Evolutionary conservation across 805 yeast genomes (phyloP).

Genomic region (Kodamaea neixiangensis): DNA sequence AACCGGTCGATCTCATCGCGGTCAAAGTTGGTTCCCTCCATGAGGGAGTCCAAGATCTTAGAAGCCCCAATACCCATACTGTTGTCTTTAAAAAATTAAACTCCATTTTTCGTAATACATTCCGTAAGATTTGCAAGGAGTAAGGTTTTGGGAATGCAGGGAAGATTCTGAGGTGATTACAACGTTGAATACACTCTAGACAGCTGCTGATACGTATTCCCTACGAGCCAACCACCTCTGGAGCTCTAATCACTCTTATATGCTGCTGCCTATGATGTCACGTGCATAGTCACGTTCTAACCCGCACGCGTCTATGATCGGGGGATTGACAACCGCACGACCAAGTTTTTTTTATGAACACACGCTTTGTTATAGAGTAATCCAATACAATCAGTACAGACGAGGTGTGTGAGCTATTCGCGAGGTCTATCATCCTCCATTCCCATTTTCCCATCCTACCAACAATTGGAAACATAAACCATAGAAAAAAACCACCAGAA

Average conservation of each 20-base stretch:
- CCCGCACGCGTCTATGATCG: background rate
- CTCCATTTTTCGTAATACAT: background rate
- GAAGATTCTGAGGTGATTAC: too few relatives aligned
- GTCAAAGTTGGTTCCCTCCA: constrained; percentile 85
- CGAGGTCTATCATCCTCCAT: background rate
- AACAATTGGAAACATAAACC: background rate
- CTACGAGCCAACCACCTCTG: too few relatives aligned
- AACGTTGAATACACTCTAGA: too few relatives aligned
- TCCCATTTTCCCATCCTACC: background rate
- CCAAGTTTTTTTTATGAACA: background rate
- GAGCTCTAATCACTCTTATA: too few relatives aligned
- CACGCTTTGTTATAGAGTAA: background rate
- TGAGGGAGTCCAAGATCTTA: constrained; percentile 62
- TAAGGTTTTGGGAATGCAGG: too few relatives aligned
- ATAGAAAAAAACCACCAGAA: background rate
- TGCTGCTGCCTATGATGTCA: too few relatives aligned
- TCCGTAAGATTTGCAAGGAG: too few relatives aligned
- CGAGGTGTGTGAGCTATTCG: background rate
- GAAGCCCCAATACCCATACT: constrained; percentile 65
- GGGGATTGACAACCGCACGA: background rate
- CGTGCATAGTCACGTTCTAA: background rate
- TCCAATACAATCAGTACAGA: background rate
- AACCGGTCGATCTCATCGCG: constrained; percentile 89
- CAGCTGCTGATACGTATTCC: too few relatives aligned
- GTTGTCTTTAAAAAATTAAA: background rate